Base-by-base conservation (phyloP, 768 basidiomycete species). In the Suillus subluteus region DNA sequence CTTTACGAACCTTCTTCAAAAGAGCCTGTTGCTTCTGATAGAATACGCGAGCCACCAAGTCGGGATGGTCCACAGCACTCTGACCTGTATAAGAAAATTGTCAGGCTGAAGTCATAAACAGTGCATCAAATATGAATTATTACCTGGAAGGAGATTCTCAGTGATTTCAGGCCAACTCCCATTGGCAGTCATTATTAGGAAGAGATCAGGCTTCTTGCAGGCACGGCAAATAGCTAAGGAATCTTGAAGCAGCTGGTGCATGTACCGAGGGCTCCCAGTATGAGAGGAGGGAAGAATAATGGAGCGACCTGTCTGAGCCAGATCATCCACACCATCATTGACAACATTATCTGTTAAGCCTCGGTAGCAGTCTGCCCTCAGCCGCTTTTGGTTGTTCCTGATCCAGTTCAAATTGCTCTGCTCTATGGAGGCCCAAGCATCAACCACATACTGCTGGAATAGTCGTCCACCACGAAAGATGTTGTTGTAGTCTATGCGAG, bases 121-220 rank as follows among this genome's bases (percentile, higher is more conserved):
- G 4, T 37, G 35, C 35, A 6, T 35, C 5, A 35, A 6, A 35
- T 35, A 6, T 35, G 6, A 35, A 35, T 35, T 6, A 5, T 62
- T 40, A 70, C 78, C 80, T 56, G 78, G 77, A 0, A 82, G 66
- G 0, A 87, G 75, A 59, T 79, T 80, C 0, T 69, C 48, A 0
- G 63, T 44, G 23, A 87, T 78, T 62, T 88, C 85, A 2, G 71
- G 72, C 87, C 87, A 88, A 0, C 73, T 58, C 0, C 84, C 82
- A 75, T 87, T 88, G 9, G 79, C 75, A 12, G 86, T 88, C 75
- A 87, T 80, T 0, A 85, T 88, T 0, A 87, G 63, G 55, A 87
- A 87, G 1, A 87, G 67, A 58, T 86, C 82, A 12, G 79, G 72
- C 8, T 79, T 80, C 1, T 69, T 67, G 54, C 71, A 82, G 44